phyloP scores from a whole-genome alignment of 352 stramenopile genomes.

The Phytophthora pistaciae region DNA sequence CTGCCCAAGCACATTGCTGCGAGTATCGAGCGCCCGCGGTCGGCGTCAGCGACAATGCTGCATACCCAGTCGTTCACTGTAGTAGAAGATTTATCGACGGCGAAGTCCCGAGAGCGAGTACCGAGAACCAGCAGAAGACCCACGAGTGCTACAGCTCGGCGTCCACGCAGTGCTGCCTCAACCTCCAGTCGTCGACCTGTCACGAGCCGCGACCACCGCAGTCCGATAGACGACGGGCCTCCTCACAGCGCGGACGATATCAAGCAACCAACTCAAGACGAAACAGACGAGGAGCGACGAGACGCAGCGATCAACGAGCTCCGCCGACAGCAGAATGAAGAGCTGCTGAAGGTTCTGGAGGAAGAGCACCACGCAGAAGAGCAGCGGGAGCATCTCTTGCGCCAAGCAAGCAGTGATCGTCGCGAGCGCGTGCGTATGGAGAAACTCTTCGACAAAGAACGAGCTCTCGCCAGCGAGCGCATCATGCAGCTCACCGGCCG shows the following conservation, averaged over 20 bases:
- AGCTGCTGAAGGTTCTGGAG: slow-evolving; percentile 75
- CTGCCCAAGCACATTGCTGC: slow-evolving; percentile 59
- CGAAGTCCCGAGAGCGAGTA: neutral
- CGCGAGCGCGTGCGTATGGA: slow-evolving; percentile 71
- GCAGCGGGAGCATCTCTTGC: slow-evolving; percentile 75
- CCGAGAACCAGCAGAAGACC: slow-evolving; percentile 25
- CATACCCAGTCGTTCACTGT: slow-evolving; percentile 45
- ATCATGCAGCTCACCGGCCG: slow-evolving; percentile 83
- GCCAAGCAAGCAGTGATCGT: slow-evolving; percentile 36
- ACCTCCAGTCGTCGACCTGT: slow-evolving; percentile 14
- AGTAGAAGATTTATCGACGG: slow-evolving; percentile 12
- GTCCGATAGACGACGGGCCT: slow-evolving; percentile 16
- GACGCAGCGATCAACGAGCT: slow-evolving; percentile 59
- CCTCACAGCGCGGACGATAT: slow-evolving; percentile 27
- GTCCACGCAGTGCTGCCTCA: slow-evolving; percentile 22
- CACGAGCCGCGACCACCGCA: slow-evolving; percentile 23
- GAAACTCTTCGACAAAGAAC: slow-evolving; percentile 74
- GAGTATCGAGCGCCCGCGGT: slow-evolving; percentile 50
- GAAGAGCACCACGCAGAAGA: slow-evolving; percentile 87
- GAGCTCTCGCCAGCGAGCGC: slow-evolving; percentile 75
- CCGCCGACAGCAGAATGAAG: slow-evolving; percentile 72
- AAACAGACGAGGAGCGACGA: slow-evolving; percentile 24
- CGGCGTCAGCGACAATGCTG: slow-evolving; percentile 37
- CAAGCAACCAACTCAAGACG: slow-evolving; percentile 17
- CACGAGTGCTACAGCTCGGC: slow-evolving; percentile 44